Evolutionary conservation across 345 rosid genomes (phyloP).

Genomic region (Stellera chamaejasme): DNA sequence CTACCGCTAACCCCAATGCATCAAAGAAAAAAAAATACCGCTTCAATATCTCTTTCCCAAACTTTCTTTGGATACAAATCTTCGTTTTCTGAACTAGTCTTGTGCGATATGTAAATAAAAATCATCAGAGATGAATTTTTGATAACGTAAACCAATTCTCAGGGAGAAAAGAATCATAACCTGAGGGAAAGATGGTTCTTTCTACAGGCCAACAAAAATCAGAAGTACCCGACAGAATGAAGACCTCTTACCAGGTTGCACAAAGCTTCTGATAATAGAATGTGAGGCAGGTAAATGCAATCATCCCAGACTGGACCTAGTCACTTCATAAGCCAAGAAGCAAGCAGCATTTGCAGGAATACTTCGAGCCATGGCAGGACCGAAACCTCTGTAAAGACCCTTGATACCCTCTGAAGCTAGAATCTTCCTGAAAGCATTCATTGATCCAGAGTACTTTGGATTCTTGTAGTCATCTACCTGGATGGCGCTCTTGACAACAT

Average conservation of each 20-base stretch:
- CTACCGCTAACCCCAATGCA: too few species aligned
- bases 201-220: too few species aligned
- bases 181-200: too few species aligned
- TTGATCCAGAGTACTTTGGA: slow-evolving; percentile 64
- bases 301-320: slow-evolving; percentile 68
- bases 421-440: slow-evolving; percentile 65
- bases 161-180: background rate
- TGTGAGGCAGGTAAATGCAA: background rate
- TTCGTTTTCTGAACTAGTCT: too few species aligned
- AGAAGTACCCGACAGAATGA: too few species aligned
- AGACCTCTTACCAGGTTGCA: too few species aligned
- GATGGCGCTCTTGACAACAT: slow-evolving; percentile 81
- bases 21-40: too few species aligned
- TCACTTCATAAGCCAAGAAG: slow-evolving; percentile 83
- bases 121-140: too few species aligned
- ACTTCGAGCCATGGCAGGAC: slow-evolving; percentile 89
- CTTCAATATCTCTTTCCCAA: too few species aligned
- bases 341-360: slow-evolving; percentile 93
- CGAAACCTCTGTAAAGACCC: slow-evolving; percentile 91
- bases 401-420: slow-evolving; percentile 66
- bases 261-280: too few species aligned
- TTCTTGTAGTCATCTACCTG: slow-evolving; percentile 81
- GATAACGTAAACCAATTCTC: background rate
- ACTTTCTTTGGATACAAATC: too few species aligned
- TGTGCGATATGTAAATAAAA: too few species aligned